Evolutionary conservation across 1,284 basidiomycete genomes (phyloP).

Genomic region (Abortiporus biennis): DNA sequence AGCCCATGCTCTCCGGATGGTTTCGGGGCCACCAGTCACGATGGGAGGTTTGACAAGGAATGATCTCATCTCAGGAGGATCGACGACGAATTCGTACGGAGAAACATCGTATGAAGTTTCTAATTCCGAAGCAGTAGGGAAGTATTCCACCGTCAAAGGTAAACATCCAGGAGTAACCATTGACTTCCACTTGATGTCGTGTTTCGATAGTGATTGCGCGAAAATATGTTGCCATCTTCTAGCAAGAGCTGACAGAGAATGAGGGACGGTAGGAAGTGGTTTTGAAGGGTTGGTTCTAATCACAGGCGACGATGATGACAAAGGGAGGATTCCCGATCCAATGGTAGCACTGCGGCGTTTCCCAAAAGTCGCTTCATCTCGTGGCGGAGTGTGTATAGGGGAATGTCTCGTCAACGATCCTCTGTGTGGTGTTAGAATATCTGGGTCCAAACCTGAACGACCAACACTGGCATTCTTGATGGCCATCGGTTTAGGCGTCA

Average conservation of each 20-base stretch:
- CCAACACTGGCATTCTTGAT: slow-evolving; percentile 41
- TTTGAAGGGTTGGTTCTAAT: slow-evolving; percentile 61
- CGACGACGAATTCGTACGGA: slow-evolving; percentile 75
- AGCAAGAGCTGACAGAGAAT: slow-evolving; percentile 66
- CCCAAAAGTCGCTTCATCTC: slow-evolving; percentile 49
- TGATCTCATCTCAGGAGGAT: slow-evolving; percentile 62
- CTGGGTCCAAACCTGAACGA: slow-evolving; percentile 44
- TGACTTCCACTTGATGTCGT: slow-evolving; percentile 91
- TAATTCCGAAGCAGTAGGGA: slow-evolving; percentile 74
- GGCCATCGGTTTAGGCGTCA: slow-evolving; percentile 40
- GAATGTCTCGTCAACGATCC: slow-evolving; percentile 47
- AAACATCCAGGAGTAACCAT: slow-evolving; percentile 82
- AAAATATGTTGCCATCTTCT: slow-evolving; percentile 88
- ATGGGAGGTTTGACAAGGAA: slow-evolving; percentile 70
- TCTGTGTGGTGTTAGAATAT: slow-evolving; percentile 35
- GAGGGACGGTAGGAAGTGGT: slow-evolving; percentile 47
- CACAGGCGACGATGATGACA: slow-evolving; percentile 44
- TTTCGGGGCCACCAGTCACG: slow-evolving; percentile 41
- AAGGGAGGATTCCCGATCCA: slow-evolving; percentile 33
- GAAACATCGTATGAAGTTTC: slow-evolving; percentile 78
- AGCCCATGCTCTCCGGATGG: slow-evolving; percentile 66
- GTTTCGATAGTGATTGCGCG: slow-evolving; percentile 70
- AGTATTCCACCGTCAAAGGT: slow-evolving; percentile 89
- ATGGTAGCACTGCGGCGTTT: slow-evolving; percentile 48
- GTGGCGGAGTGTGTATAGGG: slow-evolving; percentile 60